These are phyloP conservation scores for Dendryphion nanum DNA, from an alignment of 2,329 filamentous ascomycete species.

Conservation along the genomic window DNA sequence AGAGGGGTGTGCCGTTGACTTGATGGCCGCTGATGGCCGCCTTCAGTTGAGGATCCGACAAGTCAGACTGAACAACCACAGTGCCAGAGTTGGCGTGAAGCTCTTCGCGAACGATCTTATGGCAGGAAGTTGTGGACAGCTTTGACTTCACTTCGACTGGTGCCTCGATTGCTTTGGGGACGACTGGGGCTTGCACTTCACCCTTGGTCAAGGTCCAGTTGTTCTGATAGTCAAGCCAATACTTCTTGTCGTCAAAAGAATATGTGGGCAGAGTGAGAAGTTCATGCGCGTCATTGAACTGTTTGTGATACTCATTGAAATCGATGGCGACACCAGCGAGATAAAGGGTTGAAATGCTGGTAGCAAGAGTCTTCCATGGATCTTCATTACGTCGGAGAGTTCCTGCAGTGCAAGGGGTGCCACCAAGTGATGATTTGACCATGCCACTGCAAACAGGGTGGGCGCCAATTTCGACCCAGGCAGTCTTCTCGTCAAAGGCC, in stretches of 20 bases:
- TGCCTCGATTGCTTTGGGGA: conserved; percentile 40
- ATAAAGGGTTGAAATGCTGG: conserved; percentile 60
- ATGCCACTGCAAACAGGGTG: conserved; percentile 68
- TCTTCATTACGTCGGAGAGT: conserved; percentile 63
- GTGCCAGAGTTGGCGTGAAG: conserved; percentile 59
- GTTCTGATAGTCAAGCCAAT: conserved; percentile 70
- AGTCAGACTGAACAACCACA: conserved; percentile 64
- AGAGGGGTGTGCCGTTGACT: conserved; percentile 66
- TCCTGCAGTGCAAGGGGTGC: conserved; percentile 54
- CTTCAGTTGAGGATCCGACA: conserved; percentile 63
- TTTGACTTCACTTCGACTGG: conserved; percentile 50
- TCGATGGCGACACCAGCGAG: conserved; percentile 61
- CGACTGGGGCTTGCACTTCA: conserved; percentile 48
- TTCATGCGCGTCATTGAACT: conserved; percentile 58
- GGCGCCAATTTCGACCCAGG: conserved; percentile 73
- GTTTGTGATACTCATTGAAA: conserved; percentile 69
- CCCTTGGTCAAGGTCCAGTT: conserved; percentile 72
- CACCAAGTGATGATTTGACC: conserved; percentile 63
- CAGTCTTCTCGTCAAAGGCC: conserved; percentile 63
- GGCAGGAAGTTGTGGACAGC: conserved; percentile 65
- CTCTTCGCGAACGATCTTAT: conserved; percentile 62
- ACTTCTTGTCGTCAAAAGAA: conserved; percentile 68
- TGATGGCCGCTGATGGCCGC: conserved; percentile 63
- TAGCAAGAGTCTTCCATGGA: conserved; percentile 62
- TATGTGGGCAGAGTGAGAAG: conserved; percentile 68